Conservation (phyloP, 2,329 filamentous ascomycete genomes). For the Claviceps lovelessii region DNA sequence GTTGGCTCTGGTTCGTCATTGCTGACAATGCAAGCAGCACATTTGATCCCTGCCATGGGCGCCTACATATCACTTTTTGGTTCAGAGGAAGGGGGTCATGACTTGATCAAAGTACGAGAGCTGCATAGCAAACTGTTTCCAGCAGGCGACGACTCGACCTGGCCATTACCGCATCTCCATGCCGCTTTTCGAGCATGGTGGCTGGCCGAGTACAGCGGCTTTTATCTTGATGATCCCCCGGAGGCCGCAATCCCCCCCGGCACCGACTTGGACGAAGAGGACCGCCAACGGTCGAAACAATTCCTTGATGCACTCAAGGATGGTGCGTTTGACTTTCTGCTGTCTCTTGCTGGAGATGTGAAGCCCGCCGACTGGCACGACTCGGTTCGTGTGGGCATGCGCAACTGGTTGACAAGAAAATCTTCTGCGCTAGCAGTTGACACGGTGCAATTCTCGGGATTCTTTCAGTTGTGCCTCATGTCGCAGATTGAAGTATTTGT, state of each 20-base stretch:
- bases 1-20: constrained; percentile 2
- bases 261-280: constrained; percentile 53
- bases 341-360: constrained; percentile 71
- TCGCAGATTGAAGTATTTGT: constrained; percentile 74
- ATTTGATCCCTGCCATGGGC: constrained; percentile 69
- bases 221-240: constrained; percentile 63
- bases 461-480: constrained; percentile 62
- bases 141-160: constrained; percentile 51
- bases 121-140: constrained; percentile 56
- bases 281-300: constrained; percentile 53
- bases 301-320: constrained; percentile 72
- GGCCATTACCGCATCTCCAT: constrained; percentile 61
- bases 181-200: constrained; percentile 72
- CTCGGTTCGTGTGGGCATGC: constrained; percentile 67
- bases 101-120: constrained; percentile 53
- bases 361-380: constrained; percentile 76
- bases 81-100: constrained; percentile 56
- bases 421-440: constrained; percentile 56
- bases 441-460: constrained; percentile 50
- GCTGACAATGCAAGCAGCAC: constrained; percentile 32
- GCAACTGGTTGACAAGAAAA: constrained; percentile 71
- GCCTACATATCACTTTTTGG: constrained; percentile 66
- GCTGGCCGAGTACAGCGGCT: constrained; percentile 85
- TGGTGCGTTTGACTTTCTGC: constrained; percentile 80
- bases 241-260: constrained; percentile 40